phyloP scores from a whole-genome alignment of 257 asterid genomes.

The Penstemon barbatus region DNA sequence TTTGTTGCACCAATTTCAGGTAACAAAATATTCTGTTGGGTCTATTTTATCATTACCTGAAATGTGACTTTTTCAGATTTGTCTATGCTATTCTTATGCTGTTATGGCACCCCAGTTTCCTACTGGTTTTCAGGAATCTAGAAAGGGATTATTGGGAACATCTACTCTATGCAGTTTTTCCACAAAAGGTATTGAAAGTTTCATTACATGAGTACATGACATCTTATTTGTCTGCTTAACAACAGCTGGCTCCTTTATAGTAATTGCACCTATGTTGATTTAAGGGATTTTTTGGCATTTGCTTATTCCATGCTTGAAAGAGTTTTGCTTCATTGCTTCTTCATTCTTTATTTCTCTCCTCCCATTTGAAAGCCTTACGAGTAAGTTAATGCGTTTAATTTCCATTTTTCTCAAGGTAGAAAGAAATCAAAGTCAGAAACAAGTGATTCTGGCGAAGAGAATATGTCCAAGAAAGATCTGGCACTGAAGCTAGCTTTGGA shows the following conservation, averaged over 20 bases:
- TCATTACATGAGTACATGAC: not conserved
- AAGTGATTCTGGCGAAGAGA: conserved; percentile 86
- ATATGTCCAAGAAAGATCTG: conserved; percentile 87
- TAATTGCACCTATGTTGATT: not conserved
- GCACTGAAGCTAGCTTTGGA: conserved; percentile 85
- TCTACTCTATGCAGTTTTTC: conserved; percentile 51
- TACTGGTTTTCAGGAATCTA: conserved; percentile 40
- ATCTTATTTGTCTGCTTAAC: not conserved
- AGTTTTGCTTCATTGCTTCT: not conserved
- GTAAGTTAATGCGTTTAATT: not conserved
- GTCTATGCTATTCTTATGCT: not conserved
- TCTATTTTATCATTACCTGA: not conserved
- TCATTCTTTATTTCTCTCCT: conserved; percentile 8
- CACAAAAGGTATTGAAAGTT: conserved; percentile 50
- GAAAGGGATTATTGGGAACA: conserved; percentile 47
- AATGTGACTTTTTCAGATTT: conserved; percentile 5
- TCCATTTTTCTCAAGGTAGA: conserved; percentile 45
- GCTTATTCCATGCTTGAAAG: conserved; percentile 10
- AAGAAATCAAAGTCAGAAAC: conserved; percentile 66
- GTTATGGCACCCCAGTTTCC: not conserved
- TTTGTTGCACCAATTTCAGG: not conserved
- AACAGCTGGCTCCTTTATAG: too few species aligned
- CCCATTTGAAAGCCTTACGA: conserved; percentile 4
- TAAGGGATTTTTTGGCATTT: not conserved
- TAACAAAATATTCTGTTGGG: not conserved